Evolutionary conservation across 2,329 filamentous ascomycete species (phyloP).

Genomic region (Dothideomycetidae sp.): DNA sequence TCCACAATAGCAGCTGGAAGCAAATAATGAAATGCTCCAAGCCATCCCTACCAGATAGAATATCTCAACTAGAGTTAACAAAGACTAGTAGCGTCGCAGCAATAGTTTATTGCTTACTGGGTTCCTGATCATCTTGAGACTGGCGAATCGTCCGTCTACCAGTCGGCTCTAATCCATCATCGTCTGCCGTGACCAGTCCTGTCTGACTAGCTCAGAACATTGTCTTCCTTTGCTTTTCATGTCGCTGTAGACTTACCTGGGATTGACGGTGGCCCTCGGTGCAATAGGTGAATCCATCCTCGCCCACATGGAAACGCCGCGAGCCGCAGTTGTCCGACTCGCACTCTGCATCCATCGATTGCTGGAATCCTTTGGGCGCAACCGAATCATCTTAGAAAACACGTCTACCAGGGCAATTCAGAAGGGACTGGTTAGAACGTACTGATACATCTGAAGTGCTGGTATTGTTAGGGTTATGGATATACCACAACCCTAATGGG

Average conservation of each 20-base stretch:
- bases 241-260: slow-evolving; percentile 38
- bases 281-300: slow-evolving; percentile 67
- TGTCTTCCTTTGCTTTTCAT: not conserved
- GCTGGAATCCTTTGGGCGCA: too few relatives aligned
- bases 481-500: too few relatives aligned
- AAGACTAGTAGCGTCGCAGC: too few relatives aligned
- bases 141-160: slow-evolving; percentile 19
- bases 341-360: slow-evolving; percentile 11
- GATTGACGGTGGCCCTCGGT: slow-evolving; percentile 61
- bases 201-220: slow-evolving; percentile 14
- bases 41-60: slow-evolving; percentile 49
- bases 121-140: slow-evolving; percentile 18
- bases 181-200: slow-evolving; percentile 21
- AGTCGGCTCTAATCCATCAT: slow-evolving; percentile 17
- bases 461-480: too few relatives aligned
- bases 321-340: slow-evolving; percentile 47
- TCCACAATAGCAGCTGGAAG: slow-evolving; percentile 71
- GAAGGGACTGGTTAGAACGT: too few relatives aligned
- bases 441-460: too few relatives aligned
- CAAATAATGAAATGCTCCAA: slow-evolving; percentile 69
- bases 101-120: too few relatives aligned
- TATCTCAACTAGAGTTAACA: too few relatives aligned
- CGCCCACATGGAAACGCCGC: slow-evolving; percentile 50
- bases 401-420: too few relatives aligned
- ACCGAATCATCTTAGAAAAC: too few relatives aligned